These are phyloP conservation scores for Sporisorium graminicola DNA, from an alignment of 1,284 basidiomycete species.

Conservation along the genomic window DNA sequence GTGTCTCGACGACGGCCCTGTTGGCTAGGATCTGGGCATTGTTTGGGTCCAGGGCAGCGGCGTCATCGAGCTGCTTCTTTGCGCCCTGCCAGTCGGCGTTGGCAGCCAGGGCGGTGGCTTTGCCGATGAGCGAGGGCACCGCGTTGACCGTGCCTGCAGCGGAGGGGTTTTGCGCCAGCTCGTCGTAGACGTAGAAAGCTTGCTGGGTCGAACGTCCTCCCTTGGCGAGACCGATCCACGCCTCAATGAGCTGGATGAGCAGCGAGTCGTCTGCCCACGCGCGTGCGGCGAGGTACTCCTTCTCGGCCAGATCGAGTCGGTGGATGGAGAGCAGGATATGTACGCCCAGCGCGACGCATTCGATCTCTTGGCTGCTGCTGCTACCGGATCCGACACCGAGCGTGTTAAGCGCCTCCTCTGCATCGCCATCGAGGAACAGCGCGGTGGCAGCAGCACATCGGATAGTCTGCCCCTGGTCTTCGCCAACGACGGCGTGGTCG, in stretches of 20 bases:
- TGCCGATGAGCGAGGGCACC: conserved; percentile 57
- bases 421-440: conserved; percentile 56
- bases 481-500: conserved; percentile 62
- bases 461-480: conserved; percentile 45
- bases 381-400: conserved; percentile 50
- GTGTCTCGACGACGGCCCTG: conserved; percentile 35
- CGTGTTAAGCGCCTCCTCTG: conserved; percentile 61
- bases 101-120: conserved; percentile 60
- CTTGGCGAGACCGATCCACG: conserved; percentile 63
- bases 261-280: conserved; percentile 66
- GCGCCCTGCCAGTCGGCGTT: conserved; percentile 48
- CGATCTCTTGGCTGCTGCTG: conserved; percentile 50
- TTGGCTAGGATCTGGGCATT: conserved; percentile 54
- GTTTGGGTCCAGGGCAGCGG: conserved; percentile 32
- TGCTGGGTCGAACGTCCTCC: conserved; percentile 67
- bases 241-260: conserved; percentile 68
- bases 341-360: conserved; percentile 65
- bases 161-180: conserved; percentile 63
- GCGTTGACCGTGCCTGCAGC: conserved; percentile 42
- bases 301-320: conserved; percentile 64
- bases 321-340: conserved; percentile 67
- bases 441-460: conserved; percentile 60
- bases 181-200: conserved; percentile 69
- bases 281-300: conserved; percentile 63
- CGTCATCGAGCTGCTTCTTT: conserved; percentile 50